These are phyloP conservation scores for Phytophthora idaei DNA, from an alignment of 352 stramenopile genomes.

Conservation along the genomic window DNA sequence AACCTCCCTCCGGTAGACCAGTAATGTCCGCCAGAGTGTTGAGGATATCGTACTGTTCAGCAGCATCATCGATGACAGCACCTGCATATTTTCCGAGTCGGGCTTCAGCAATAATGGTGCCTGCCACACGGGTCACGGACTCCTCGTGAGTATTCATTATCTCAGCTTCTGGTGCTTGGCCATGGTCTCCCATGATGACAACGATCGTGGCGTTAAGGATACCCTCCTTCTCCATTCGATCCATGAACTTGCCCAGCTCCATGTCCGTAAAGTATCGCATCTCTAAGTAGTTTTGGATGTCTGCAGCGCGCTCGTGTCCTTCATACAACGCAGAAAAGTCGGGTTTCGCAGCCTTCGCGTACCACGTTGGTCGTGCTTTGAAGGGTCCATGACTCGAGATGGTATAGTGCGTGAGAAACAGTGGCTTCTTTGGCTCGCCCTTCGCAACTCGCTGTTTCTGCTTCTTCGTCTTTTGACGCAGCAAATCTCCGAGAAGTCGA, in stretches of 20 bases:
- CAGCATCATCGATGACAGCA: slow-evolving; percentile 42
- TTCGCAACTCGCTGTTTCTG: slow-evolving; percentile 28
- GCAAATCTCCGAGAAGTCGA: slow-evolving; percentile 45
- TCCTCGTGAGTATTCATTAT: slow-evolving; percentile 52
- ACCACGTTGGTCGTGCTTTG: slow-evolving; percentile 43
- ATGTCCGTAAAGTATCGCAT: slow-evolving; percentile 67
- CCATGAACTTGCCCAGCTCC: slow-evolving; percentile 56
- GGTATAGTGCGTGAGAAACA: slow-evolving; percentile 64
- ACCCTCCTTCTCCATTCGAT: slow-evolving; percentile 45
- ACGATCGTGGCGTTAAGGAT: slow-evolving; percentile 69
- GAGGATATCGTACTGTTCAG: slow-evolving; percentile 59
- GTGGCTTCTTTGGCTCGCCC: slow-evolving; percentile 38
- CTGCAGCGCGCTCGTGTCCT: slow-evolving; percentile 29
- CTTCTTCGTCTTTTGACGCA: slow-evolving; percentile 44
- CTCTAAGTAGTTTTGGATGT: slow-evolving; percentile 56
- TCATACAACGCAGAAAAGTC: slow-evolving; percentile 58
- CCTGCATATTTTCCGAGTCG: slow-evolving; percentile 45
- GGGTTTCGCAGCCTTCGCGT: slow-evolving; percentile 40
- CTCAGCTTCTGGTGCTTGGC: slow-evolving; percentile 51
- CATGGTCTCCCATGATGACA: slow-evolving; percentile 59
- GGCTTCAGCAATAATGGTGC: slow-evolving; percentile 50
- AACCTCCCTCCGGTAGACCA: slow-evolving; percentile 47
- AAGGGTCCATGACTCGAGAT: slow-evolving; percentile 57
- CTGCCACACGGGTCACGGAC: slow-evolving; percentile 45
- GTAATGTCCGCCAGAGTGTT: slow-evolving; percentile 72